Percentiles rank a stretch among this genome's conserved stretches.
These are phyloP conservation scores for Ricinus communis DNA, from an alignment of 345 rosid genomes.

Conservation along the genomic window DNA sequence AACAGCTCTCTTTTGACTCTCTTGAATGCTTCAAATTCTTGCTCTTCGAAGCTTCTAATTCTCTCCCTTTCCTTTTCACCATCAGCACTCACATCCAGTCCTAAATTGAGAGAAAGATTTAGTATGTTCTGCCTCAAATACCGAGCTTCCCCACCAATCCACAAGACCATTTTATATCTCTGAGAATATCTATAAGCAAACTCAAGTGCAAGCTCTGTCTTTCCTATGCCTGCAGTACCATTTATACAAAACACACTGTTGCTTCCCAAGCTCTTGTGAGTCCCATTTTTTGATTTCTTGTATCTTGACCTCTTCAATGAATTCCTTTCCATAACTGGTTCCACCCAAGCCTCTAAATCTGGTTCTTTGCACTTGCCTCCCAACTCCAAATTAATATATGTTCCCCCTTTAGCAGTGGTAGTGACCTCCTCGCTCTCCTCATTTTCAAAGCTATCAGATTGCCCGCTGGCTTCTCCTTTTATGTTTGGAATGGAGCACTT, in stretches of 20 bases:
- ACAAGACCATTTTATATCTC: conserved; percentile 85
- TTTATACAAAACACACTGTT: conserved; percentile 65
- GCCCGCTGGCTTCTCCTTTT: conserved; percentile 71
- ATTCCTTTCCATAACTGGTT: conserved; percentile 57
- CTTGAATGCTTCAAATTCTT: conserved; percentile 83
- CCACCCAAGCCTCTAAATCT: conserved; percentile 59
- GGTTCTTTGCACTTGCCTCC: conserved; percentile 63
- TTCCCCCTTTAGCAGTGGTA: conserved; percentile 39
- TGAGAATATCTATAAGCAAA: conserved; percentile 74
- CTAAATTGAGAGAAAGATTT: conserved; percentile 71
- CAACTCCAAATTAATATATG: conserved; percentile 65
- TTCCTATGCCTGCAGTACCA: conserved; percentile 78
- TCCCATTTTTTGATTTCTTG: conserved; percentile 67
- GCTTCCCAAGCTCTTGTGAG: conserved; percentile 47
- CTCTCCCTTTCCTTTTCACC: conserved; percentile 82
- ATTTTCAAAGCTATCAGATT: conserved; percentile 77
- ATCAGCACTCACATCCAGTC: conserved; percentile 85
- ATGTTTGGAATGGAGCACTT: conserved; percentile 40
- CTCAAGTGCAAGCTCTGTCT: conserved; percentile 87
- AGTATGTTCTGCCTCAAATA: conserved; percentile 79
- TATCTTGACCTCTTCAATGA: conserved; percentile 58
- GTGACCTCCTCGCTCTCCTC: conserved; percentile 61
- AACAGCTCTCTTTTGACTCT: conserved; percentile 78
- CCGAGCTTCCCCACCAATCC: conserved; percentile 88
- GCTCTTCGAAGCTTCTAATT: conserved; percentile 80